Evolutionary conservation across 257 asterid genomes (phyloP), one percentile per base, ranked within the genome.

Genomic region (Nicotiana noctiflora): DNA sequence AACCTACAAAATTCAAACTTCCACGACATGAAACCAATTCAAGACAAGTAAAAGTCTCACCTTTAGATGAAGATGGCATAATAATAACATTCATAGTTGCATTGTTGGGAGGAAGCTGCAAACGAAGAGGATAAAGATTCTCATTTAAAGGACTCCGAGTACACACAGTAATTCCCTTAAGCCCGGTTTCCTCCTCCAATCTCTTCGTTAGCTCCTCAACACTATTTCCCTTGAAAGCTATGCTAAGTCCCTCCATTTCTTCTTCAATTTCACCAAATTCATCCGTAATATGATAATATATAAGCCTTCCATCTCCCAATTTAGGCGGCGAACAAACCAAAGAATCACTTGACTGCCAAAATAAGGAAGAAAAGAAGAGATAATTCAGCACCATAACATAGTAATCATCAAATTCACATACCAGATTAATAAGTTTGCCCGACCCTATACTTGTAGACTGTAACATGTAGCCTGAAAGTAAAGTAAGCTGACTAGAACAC

Each of bases 41-140:
- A 56, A 31, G 25, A 25, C 81, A 59, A 80, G 63, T 5, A 66
- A 29, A 70, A 59, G 21, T 4, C 61, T 83, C 32, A 90, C 98
- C 97, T 83, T 83, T 84, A 10, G 96, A 85, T 37, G 96, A 86
- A 10, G 97, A 85, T 17, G 94, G 98, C 76, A 91, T 84, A 15
- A 96, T 85, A 51, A 94, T 75, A 65, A 96, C 89, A 37, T 90
- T 89, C 96, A 96, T 91, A 67, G 87, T 84, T 12, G 94, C 77
- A 19, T 92, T 92, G 79, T 96, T 92, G 40, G 99, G 99, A 62
- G 99, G 99, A 83, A 96, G 98, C 86, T 91, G 97, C 82, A 96
- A 89, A 51, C 91, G 97, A 21, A 96, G 99, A 79, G 99, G 98
- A 79, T 89, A 92, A 68, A 95, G 93, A 76, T 93, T 93, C 75